These are phyloP conservation scores for Dictyostelium discoideum DNA, from an alignment of 78 protist genomes.

Conservation along the genomic window dicty_2.7 NC_007091.3:1527001-1527500, in stretches of 20 bases:
- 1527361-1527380: slow-evolving; percentile 37
- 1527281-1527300: slow-evolving; percentile 1
- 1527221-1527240: slow-evolving; percentile 36
- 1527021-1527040: no score
- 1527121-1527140: no score
- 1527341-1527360: slow-evolving; percentile 49
- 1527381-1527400: not conserved
- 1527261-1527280: not conserved
- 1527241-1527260: not conserved
- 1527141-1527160: not conserved
- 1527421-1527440: no score
- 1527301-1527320: not conserved
- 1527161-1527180: not conserved
- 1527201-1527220: slow-evolving; percentile 59
- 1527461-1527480: slow-evolving; percentile 24
- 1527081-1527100: no score
- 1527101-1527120: no score
- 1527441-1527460: not conserved
- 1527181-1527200: slow-evolving; percentile 2
- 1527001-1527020: no score
- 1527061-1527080: no score
- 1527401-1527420: not conserved
- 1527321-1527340: slow-evolving; percentile 57
- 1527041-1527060: no score
- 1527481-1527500: slow-evolving; percentile 57